Percentiles rank a stretch among this genome's conserved stretches.
Evolutionary conservation across 768 basidiomycete genomes (phyloP).

Genomic region (Auriscalpium vulgare): DNA sequence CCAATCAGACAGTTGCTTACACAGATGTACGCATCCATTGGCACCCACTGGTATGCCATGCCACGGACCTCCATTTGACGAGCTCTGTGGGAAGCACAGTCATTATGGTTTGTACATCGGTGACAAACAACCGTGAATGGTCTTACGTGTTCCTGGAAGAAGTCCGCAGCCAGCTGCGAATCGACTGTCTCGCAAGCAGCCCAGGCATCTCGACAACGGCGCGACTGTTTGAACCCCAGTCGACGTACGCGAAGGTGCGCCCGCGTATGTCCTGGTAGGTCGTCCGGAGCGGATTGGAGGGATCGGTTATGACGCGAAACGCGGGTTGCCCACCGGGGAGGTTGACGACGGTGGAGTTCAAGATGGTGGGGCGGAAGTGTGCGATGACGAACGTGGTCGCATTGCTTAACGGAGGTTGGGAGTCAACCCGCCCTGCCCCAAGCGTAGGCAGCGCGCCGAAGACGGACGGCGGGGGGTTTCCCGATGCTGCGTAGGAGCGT

Average conservation of each 20-base stretch:
- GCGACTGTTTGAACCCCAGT: constrained; percentile 1
- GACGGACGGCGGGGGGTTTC: constrained; percentile 4
- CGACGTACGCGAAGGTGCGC: constrained; percentile 13
- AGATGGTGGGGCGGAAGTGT: constrained; percentile 10
- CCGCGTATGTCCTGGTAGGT: constrained; percentile 6
- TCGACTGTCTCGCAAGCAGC: constrained; percentile 5
- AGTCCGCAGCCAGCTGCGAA: constrained; percentile 11
- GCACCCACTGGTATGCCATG: constrained; percentile 11
- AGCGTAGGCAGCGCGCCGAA: constrained; percentile 13
- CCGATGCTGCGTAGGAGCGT: not conserved
- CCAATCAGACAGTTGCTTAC: constrained; percentile 1
- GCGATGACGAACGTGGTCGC: constrained; percentile 7
- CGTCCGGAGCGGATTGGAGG: constrained; percentile 6
- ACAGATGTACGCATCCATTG: constrained; percentile 10
- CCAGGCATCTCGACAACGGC: constrained; percentile 14
- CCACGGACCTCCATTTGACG: constrained; percentile 14
- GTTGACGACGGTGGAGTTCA: constrained; percentile 14
- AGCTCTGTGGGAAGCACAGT: constrained; percentile 1
- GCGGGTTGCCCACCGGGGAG: constrained; percentile 2
- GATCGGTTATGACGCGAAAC: constrained; percentile 11
- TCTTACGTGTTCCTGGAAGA: constrained; percentile 11
- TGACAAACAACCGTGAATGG: not conserved
- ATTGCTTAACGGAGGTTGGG: not conserved
- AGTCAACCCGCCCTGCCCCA: not conserved
- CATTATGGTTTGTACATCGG: too few species aligned